Conservation (phyloP, 495 filamentous ascomycete species). For the Talaromyces trachyspermus region DNA sequence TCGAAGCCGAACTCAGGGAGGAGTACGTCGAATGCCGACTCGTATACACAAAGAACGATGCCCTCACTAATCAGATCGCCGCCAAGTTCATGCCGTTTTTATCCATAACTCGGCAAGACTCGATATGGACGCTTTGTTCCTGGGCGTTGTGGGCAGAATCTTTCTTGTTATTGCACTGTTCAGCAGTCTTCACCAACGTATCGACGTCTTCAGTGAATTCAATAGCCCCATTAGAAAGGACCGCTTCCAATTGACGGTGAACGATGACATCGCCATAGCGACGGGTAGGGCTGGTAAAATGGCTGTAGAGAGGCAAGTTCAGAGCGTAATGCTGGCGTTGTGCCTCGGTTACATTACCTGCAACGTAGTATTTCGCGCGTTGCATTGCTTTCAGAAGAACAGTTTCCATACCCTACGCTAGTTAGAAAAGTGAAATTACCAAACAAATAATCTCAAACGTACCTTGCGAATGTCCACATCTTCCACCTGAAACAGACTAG, state of each 20-base stretch:
- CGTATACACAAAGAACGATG: slow-evolving; percentile 94
- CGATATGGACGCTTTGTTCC: slow-evolving; percentile 98
- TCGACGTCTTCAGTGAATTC: slow-evolving; percentile 90
- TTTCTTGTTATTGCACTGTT: slow-evolving; percentile 97
- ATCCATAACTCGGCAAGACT: slow-evolving; percentile 92
- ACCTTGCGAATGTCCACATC: slow-evolving; percentile 81
- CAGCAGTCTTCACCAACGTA: slow-evolving; percentile 81
- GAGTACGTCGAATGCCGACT: slow-evolving; percentile 96
- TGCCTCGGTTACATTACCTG: slow-evolving; percentile 63
- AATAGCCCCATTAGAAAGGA: slow-evolving; percentile 71
- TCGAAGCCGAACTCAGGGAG: slow-evolving; percentile 98
- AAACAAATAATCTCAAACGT: slow-evolving; percentile 4
- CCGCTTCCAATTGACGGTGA: slow-evolving; percentile 86
- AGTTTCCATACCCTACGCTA: slow-evolving; percentile 79
- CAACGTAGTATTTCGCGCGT: slow-evolving; percentile 88
- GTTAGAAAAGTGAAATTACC: slow-evolving; percentile 10
- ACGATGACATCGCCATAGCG: slow-evolving; percentile 94
- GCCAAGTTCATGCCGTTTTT: slow-evolving; percentile 71
- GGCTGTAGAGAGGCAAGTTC: slow-evolving; percentile 90
- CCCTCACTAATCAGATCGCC: slow-evolving; percentile 95
- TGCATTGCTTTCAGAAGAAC: slow-evolving; percentile 89
- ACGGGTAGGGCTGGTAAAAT: slow-evolving; percentile 92
- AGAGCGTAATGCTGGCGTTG: slow-evolving; percentile 81
- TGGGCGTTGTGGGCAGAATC: slow-evolving; percentile 96
- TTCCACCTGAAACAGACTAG: slow-evolving; percentile 83